Conservation (phyloP, 257 asterid genomes). For the Lycium ferocissimum region DNA sequence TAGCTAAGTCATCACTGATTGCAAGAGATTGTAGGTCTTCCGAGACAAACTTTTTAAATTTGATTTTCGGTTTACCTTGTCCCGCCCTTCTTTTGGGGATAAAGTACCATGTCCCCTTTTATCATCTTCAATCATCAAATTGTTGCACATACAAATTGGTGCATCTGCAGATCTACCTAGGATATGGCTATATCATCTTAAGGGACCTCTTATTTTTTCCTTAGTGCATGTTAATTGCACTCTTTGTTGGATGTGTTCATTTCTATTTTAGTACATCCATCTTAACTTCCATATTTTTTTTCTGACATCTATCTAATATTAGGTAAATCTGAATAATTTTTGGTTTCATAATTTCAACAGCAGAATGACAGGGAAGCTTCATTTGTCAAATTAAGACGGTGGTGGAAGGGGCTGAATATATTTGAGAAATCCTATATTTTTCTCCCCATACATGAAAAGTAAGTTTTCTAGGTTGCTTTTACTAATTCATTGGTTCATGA, state of each 20-base stretch:
- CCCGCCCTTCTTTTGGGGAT: not conserved
- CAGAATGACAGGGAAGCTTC: conserved; percentile 66
- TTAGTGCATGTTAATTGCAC: not conserved
- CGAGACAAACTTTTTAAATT: not conserved
- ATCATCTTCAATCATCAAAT: conserved; percentile 14
- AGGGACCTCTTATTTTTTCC: not conserved
- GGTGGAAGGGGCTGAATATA: conserved; percentile 97
- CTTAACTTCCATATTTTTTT: not conserved
- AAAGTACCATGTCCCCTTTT: not conserved
- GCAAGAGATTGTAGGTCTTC: not conserved
- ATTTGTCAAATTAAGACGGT: conserved; percentile 85
- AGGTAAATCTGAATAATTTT: conserved; percentile 23
- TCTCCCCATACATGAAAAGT: conserved; percentile 89
- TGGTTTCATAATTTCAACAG: conserved; percentile 26
- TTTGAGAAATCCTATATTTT: conserved; percentile 91
- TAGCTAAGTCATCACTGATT: not conserved
- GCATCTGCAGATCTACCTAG: conserved; percentile 6
- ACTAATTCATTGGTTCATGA: not conserved
- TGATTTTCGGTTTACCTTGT: not conserved
- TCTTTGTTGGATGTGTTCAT: not conserved
- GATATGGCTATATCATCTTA: not conserved
- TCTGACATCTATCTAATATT: not conserved
- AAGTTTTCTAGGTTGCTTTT: conserved; percentile 44
- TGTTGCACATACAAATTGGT: not conserved
- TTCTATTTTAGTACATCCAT: conserved; percentile 7